Evolutionary conservation across 257 asterid species (phyloP).

Genomic region (Salvia miltiorrhiza): DNA sequence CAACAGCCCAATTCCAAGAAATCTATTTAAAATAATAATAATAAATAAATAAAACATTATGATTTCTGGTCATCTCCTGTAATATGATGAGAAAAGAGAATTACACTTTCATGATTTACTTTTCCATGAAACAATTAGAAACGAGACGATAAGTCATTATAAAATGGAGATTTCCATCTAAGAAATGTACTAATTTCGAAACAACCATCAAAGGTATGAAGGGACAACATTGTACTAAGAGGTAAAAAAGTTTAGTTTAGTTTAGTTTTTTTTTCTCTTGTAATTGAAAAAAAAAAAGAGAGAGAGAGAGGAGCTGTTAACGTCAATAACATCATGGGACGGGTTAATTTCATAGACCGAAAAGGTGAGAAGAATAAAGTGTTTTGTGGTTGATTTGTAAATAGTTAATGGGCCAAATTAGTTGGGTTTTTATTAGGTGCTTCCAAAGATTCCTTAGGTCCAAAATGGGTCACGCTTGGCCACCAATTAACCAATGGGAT

Average conservation of each 20-base stretch:
- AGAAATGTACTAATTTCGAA: background rate
- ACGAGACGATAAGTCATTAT: background rate
- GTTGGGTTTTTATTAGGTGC: conserved; percentile 18
- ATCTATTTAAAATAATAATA: no score
- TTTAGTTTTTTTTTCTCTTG: background rate
- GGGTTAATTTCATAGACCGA: background rate
- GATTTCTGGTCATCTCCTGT: background rate
- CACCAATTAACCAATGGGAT: background rate
- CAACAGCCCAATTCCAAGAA: background rate
- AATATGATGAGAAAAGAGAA: background rate
- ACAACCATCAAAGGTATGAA: background rate
- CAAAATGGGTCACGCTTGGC: conserved; percentile 18
- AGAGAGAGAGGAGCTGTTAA: background rate
- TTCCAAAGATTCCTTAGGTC: conserved; percentile 6
- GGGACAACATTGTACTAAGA: background rate
- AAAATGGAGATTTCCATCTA: background rate
- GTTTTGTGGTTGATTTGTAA: background rate
- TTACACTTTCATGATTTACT: background rate
- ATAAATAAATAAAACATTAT: background rate
- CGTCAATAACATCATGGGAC: conserved; percentile 22
- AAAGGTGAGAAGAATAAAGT: conserved; percentile 8
- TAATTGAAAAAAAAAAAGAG: no score
- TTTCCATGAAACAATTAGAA: background rate
- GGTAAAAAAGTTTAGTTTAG: background rate
- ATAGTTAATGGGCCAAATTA: conserved; percentile 15